These are phyloP conservation scores for Aureobasidium sp. DNA, from an alignment of 2,329 filamentous ascomycete genomes.

Conservation along the genomic window DNA sequence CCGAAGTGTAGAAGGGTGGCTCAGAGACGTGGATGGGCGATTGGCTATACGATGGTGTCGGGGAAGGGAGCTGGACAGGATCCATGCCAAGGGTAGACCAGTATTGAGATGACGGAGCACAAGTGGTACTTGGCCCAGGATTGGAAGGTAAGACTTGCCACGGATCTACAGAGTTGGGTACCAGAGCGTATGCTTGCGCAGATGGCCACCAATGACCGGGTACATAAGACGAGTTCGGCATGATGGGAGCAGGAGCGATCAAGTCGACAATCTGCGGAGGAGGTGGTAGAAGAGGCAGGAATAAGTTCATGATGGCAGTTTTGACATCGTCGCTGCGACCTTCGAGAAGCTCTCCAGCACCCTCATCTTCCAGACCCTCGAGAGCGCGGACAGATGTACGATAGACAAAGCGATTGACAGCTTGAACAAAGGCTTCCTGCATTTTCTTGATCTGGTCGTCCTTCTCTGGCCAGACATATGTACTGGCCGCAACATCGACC, in stretches of 20 bases:
- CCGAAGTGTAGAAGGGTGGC: slow-evolving; percentile 68
- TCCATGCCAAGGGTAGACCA: slow-evolving; percentile 75
- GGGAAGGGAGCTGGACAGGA: slow-evolving; percentile 66
- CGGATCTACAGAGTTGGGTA: slow-evolving; percentile 68
- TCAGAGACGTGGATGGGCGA: slow-evolving; percentile 61
- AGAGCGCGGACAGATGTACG: slow-evolving; percentile 80
- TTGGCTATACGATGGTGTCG: slow-evolving; percentile 74
- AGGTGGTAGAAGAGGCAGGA: slow-evolving; percentile 77
- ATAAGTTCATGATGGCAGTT: slow-evolving; percentile 72
- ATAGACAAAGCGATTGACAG: slow-evolving; percentile 95
- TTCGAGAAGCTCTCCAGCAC: slow-evolving; percentile 83
- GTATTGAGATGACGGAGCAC: slow-evolving; percentile 66
- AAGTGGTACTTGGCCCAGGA: slow-evolving; percentile 62
- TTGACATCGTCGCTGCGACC: slow-evolving; percentile 93
- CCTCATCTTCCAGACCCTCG: slow-evolving; percentile 94
- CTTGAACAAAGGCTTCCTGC: slow-evolving; percentile 93
- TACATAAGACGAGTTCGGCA: slow-evolving; percentile 68
- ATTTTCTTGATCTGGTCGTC: slow-evolving; percentile 94
- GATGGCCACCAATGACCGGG: slow-evolving; percentile 77
- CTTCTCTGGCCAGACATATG: slow-evolving; percentile 94
- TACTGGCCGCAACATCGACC: slow-evolving; percentile 78
- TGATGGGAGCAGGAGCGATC: slow-evolving; percentile 74
- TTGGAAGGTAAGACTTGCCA: slow-evolving; percentile 92
- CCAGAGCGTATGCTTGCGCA: slow-evolving; percentile 45
- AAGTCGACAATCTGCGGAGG: slow-evolving; percentile 86